Evolutionary conservation across 192 early-diverging fungal genomes (phyloP).

Genomic region (Coemansia sp.): DNA sequence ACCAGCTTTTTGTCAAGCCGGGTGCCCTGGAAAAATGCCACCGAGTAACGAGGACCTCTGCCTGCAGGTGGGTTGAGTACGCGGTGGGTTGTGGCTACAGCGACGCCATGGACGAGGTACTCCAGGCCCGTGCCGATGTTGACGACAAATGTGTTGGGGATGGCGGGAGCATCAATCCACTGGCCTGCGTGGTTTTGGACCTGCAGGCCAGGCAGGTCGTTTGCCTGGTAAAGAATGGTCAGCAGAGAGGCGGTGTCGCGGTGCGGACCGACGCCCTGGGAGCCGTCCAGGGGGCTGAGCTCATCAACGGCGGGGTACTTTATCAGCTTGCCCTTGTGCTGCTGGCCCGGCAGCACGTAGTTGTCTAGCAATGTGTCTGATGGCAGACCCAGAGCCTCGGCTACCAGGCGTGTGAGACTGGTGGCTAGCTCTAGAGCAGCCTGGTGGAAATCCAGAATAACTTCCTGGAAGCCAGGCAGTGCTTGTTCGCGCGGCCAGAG

Average conservation of each 20-base stretch:
- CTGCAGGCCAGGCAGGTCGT: constrained; percentile 58
- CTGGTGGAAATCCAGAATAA: constrained; percentile 33
- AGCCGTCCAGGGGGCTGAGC: constrained; percentile 11
- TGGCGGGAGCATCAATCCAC: constrained; percentile 60
- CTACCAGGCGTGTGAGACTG: constrained; percentile 47
- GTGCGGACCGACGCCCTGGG: constrained; percentile 55
- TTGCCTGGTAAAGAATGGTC: constrained; percentile 56
- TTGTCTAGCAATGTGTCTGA: constrained; percentile 25
- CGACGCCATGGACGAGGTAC: constrained; percentile 48
- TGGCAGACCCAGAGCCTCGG: constrained; percentile 43
- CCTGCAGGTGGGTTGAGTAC: constrained; percentile 53
- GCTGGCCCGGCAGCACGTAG: constrained; percentile 10
- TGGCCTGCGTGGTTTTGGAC: constrained; percentile 57
- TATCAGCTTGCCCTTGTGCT: constrained; percentile 22
- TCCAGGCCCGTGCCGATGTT: constrained; percentile 65
- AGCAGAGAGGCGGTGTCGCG: constrained; percentile 35
- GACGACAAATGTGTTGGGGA: constrained; percentile 59
- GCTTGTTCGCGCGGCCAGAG: constrained; percentile 52
- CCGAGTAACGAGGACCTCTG: constrained; percentile 50
- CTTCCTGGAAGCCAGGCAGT: constrained; percentile 47
- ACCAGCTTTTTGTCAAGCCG: constrained; percentile 36
- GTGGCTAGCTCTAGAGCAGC: constrained; percentile 48
- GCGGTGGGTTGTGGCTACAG: constrained; percentile 57
- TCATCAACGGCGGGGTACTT: constrained; percentile 29
- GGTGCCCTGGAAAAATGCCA: constrained; percentile 58